Evolutionary conservation across 306 rosid genomes (phyloP).

Genomic region (Herpetospermum pedunculosum): DNA sequence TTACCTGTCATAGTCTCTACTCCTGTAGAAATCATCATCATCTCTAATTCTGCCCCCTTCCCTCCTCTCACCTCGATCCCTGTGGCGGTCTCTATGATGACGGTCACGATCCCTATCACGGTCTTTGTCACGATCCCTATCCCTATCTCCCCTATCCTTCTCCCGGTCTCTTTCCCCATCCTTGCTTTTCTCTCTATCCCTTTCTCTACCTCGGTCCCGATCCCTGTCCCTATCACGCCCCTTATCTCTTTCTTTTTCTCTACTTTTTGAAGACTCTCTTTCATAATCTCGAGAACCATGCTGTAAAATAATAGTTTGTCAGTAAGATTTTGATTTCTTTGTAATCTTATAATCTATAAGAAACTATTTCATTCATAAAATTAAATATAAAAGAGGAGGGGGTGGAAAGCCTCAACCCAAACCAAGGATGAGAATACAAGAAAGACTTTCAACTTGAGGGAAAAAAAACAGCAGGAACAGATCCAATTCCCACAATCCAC

Average conservation of each 20-base stretch:
- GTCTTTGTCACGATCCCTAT: conserved; percentile 44
- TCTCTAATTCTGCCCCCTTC: conserved; percentile 73
- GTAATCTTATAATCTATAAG: neutral
- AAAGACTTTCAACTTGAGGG: neutral
- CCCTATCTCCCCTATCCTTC: conserved; percentile 38
- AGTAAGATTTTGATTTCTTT: neutral
- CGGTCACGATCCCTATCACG: conserved; percentile 42
- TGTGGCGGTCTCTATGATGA: conserved; percentile 35
- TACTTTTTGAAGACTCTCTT: conserved; percentile 73
- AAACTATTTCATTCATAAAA: neutral
- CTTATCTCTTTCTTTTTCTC: conserved; percentile 79
- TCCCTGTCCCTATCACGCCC: conserved; percentile 45
- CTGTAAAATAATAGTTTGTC: conserved; percentile 25
- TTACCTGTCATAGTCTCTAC: conserved; percentile 73
- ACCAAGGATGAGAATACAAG: neutral
- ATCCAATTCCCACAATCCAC: neutral
- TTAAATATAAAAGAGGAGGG: neutral
- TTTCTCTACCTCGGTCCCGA: conserved; percentile 17
- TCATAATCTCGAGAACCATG: conserved; percentile 71
- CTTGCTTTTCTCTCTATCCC: conserved; percentile 18
- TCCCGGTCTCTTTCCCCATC: conserved; percentile 36
- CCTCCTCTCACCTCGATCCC: conserved; percentile 66
- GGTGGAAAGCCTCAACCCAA: neutral
- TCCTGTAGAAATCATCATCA: conserved; percentile 51
- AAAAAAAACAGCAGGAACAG: neutral